These are phyloP conservation scores for Fraxinus albicans DNA, from an alignment of 305 asterid genomes.

Conservation along the genomic window DNA sequence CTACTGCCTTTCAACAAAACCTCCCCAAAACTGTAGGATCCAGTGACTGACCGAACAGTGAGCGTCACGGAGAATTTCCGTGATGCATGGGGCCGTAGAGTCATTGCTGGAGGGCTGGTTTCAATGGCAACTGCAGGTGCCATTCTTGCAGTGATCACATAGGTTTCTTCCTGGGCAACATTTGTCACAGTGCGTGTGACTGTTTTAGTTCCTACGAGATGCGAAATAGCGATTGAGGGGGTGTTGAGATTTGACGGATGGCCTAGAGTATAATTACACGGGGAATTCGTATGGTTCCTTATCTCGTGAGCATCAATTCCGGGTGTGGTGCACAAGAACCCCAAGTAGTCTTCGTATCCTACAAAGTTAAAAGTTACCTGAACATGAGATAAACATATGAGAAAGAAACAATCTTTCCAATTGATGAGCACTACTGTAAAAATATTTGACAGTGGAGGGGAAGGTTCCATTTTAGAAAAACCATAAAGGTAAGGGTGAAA, in stretches of 20 bases:
- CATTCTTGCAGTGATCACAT: conserved; percentile 84
- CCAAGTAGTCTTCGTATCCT: conserved; percentile 91
- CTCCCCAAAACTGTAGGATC: conserved; percentile 94
- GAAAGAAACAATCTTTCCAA: background rate
- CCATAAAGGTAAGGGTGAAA: background rate
- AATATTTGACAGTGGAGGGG: background rate
- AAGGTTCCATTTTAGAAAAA: background rate
- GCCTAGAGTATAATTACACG: conserved; percentile 94
- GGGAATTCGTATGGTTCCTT: conserved; percentile 58
- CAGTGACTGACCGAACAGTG: conserved; percentile 69
- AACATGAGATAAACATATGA: background rate
- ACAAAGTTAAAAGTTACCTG: conserved; percentile 12
- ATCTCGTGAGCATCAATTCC: conserved; percentile 74
- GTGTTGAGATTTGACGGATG: conserved; percentile 83
- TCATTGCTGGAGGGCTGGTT: conserved; percentile 90
- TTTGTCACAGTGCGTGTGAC: conserved; percentile 80
- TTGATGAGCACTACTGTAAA: background rate
- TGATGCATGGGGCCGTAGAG: conserved; percentile 68
- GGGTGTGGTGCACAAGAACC: conserved; percentile 93
- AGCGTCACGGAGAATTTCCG: conserved; percentile 64
- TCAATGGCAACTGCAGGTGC: conserved; percentile 94
- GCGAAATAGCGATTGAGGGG: conserved; percentile 84
- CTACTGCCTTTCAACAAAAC: conserved; percentile 82
- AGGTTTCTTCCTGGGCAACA: conserved; percentile 91
- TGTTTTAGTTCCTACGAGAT: conserved; percentile 84